A percentile compares a stretch with the other conserved stretches of the same genome.
phyloP scores from a whole-genome alignment of 805 yeast genomes.

The Starmerella sp. region DNA sequence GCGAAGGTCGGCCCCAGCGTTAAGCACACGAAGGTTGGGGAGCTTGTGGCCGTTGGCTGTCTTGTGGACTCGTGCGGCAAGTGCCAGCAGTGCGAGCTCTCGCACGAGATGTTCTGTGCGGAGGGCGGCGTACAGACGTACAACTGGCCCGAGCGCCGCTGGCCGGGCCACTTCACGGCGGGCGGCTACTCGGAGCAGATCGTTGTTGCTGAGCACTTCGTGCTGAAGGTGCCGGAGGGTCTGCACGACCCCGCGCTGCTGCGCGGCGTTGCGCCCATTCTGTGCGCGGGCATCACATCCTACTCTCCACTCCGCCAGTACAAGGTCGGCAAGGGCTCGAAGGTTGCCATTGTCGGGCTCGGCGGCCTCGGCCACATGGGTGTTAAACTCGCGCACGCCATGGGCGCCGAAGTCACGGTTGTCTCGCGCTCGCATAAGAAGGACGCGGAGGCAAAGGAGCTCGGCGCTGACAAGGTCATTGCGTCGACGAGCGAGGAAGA shows the following conservation, averaged over 20 bases:
- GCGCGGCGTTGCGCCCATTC: constrained; percentile 54
- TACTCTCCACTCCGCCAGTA: constrained; percentile 49
- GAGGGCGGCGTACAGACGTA: constrained; percentile 41
- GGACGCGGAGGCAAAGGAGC: constrained; percentile 40
- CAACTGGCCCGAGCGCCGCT: constrained; percentile 30
- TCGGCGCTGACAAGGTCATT: constrained; percentile 48
- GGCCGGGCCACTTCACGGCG: constrained; percentile 51
- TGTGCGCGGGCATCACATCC: constrained; percentile 72
- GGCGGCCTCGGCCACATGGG: constrained; percentile 62
- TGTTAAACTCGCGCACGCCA: constrained; percentile 45
- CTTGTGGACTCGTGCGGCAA: constrained; percentile 47
- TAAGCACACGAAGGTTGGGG: constrained; percentile 45
- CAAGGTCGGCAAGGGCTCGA: constrained; percentile 39
- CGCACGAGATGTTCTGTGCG: constrained; percentile 49
- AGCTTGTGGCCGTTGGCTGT: constrained; percentile 75
- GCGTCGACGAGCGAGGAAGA: constrained; percentile 38
- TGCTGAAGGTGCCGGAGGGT: constrained; percentile 50
- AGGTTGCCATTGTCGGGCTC: constrained; percentile 50
- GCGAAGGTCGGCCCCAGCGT: constrained; percentile 46
- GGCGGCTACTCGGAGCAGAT: constrained; percentile 32
- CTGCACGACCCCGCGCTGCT: constrained; percentile 33
- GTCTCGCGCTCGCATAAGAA: constrained; percentile 43
- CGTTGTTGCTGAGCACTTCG: constrained; percentile 47
- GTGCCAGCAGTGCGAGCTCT: constrained; percentile 47
- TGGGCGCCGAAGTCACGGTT: constrained; percentile 52